phyloP scores from a whole-genome alignment of 2,329 filamentous ascomycete genomes.

The Rhynchosporium secalis region DNA sequence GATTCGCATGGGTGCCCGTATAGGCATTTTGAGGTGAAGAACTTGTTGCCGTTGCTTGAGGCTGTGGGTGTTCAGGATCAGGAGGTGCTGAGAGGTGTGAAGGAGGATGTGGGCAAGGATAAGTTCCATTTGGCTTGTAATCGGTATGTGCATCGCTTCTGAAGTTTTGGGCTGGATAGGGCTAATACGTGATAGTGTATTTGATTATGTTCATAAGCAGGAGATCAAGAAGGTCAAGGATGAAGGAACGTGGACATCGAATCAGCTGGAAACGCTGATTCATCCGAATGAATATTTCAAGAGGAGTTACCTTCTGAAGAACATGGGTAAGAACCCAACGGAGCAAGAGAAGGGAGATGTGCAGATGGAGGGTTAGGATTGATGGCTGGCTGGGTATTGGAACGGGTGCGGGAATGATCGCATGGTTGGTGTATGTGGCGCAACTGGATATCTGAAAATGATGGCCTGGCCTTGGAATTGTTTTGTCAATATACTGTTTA shows the following conservation, averaged over 20 bases:
- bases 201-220: slow-evolving; percentile 79
- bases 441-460: background rate
- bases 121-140: slow-evolving; percentile 97
- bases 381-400: background rate
- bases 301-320: slow-evolving; percentile 85
- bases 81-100: slow-evolving; percentile 75
- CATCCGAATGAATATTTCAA: slow-evolving; percentile 99
- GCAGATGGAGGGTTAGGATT: slow-evolving; percentile 52
- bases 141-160: slow-evolving; percentile 50
- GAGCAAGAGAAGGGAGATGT: slow-evolving; percentile 49
- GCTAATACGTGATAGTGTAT: slow-evolving; percentile 58
- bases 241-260: slow-evolving; percentile 67
- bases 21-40: slow-evolving; percentile 86
- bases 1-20: slow-evolving; percentile 97
- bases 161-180: background rate
- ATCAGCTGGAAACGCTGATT: slow-evolving; percentile 89
- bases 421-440: background rate
- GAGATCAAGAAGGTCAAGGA: slow-evolving; percentile 78
- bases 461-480: background rate
- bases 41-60: slow-evolving; percentile 75
- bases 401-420: background rate
- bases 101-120: slow-evolving; percentile 84
- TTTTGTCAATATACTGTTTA: background rate
- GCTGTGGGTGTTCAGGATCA: slow-evolving; percentile 77
- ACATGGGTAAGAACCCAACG: slow-evolving; percentile 51